phyloP scores from a whole-genome alignment of 1,284 basidiomycete genomes.

The Ceraceosorus guamensis region DNA sequence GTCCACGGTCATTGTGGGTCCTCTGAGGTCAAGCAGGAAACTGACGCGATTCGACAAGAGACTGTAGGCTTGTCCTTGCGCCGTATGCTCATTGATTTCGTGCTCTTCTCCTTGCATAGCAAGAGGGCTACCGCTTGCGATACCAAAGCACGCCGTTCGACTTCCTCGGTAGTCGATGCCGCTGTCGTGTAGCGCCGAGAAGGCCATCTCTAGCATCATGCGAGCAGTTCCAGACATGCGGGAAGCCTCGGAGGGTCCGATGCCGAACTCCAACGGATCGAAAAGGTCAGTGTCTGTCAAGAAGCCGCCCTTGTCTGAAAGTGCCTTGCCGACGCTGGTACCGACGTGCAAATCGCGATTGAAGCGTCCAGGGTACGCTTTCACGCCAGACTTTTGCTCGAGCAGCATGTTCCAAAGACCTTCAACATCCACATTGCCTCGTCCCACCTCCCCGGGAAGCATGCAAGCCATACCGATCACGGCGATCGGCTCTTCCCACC shows the following conservation, averaged over 20 bases:
- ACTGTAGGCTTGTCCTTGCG: too few relatives aligned
- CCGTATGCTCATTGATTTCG: too few relatives aligned
- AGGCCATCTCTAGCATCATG: conserved; percentile 12
- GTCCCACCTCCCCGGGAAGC: too few relatives aligned
- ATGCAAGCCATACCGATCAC: background rate
- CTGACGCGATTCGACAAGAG: conserved; percentile 20
- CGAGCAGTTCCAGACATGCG: conserved; percentile 10
- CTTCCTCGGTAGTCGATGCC: conserved; percentile 19
- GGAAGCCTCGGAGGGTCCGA: conserved; percentile 13
- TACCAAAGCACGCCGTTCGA: too few relatives aligned
- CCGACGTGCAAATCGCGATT: too few relatives aligned
- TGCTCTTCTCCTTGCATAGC: too few relatives aligned
- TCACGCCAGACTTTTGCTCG: too few relatives aligned
- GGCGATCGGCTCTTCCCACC: background rate
- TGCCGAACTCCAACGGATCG: conserved; percentile 18
- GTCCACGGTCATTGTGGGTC: conserved; percentile 16
- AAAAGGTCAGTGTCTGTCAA: conserved; percentile 12
- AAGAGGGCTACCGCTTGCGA: too few relatives aligned
- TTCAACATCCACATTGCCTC: too few relatives aligned
- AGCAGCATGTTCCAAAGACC: too few relatives aligned
- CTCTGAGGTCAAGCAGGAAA: conserved; percentile 18
- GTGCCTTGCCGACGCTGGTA: conserved; percentile 10
- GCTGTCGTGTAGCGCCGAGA: conserved; percentile 16
- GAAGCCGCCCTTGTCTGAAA: conserved; percentile 19
- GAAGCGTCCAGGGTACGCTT: too few relatives aligned